Evolutionary conservation across 768 basidiomycete genomes (phyloP).

Genomic region (Butyriboletus loyo): DNA sequence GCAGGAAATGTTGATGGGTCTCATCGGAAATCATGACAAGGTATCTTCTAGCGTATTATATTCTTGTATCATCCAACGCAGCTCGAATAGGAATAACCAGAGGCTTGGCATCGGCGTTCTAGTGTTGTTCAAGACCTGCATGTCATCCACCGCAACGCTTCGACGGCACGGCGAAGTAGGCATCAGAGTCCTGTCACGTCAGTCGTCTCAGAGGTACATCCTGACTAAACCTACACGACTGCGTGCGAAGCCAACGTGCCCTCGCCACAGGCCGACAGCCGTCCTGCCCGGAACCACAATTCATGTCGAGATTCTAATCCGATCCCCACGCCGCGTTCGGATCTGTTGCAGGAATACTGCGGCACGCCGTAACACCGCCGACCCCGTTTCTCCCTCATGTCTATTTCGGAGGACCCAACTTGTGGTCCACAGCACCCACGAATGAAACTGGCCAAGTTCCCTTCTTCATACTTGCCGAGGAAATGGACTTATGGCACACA

Average conservation of each 20-base stretch:
- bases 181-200: background rate
- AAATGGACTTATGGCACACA: background rate
- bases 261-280: conserved; percentile 15
- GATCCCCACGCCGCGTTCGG: conserved; percentile 11
- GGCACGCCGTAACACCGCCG: conserved; percentile 2
- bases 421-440: background rate
- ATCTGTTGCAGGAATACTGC: conserved; percentile 9
- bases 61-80: background rate
- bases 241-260: conserved; percentile 11
- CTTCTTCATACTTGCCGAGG: background rate
- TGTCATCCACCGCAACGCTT: background rate
- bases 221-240: background rate
- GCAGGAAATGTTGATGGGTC: background rate
- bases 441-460: background rate
- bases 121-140: background rate
- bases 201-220: background rate
- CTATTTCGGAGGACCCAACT: background rate
- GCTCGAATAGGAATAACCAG: background rate
- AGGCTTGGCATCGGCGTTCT: background rate
- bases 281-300: conserved; percentile 1
- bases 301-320: conserved; percentile 1
- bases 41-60: background rate
- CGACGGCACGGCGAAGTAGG: background rate
- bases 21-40: background rate
- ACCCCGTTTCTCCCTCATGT: conserved; percentile 11